Conservation (phyloP, 768 basidiomycete genomes). For the Tylopilus sp. region DNA sequence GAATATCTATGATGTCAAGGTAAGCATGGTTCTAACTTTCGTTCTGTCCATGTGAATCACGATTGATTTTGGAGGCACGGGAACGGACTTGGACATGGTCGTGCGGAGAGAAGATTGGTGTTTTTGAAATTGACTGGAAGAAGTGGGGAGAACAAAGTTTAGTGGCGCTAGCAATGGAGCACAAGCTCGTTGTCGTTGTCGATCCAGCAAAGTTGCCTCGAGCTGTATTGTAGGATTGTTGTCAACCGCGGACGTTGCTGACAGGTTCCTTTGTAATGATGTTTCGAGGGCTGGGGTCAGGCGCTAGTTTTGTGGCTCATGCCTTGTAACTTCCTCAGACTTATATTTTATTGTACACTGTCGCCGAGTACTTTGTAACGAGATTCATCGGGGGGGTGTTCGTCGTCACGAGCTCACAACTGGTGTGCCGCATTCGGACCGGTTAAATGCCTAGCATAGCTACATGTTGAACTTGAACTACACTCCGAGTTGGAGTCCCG, state of each 20-base stretch:
- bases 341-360: too few relatives aligned
- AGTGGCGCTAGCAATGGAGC: slow-evolving; percentile 68
- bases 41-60: background rate
- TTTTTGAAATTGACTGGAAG: slow-evolving; percentile 80
- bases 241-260: background rate
- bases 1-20: slow-evolving; percentile 66
- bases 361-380: too few relatives aligned
- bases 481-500: too few relatives aligned
- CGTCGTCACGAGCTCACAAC: too few relatives aligned
- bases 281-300: too few relatives aligned
- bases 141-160: slow-evolving; percentile 50
- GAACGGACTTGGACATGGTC: slow-evolving; percentile 64
- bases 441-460: too few relatives aligned
- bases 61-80: slow-evolving; percentile 31
- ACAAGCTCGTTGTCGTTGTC: slow-evolving; percentile 62
- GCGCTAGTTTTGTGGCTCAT: too few relatives aligned
- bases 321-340: too few relatives aligned
- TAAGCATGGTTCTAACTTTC: slow-evolving; percentile 41
- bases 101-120: slow-evolving; percentile 57
- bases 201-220: slow-evolving; percentile 45
- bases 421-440: too few relatives aligned
- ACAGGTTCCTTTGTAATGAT: too few relatives aligned
- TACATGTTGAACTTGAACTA: too few relatives aligned
- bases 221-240: background rate
- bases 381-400: too few relatives aligned